Conservation (phyloP, 2,329 filamentous ascomycete species). For the Fusarium camptoceras region DNA sequence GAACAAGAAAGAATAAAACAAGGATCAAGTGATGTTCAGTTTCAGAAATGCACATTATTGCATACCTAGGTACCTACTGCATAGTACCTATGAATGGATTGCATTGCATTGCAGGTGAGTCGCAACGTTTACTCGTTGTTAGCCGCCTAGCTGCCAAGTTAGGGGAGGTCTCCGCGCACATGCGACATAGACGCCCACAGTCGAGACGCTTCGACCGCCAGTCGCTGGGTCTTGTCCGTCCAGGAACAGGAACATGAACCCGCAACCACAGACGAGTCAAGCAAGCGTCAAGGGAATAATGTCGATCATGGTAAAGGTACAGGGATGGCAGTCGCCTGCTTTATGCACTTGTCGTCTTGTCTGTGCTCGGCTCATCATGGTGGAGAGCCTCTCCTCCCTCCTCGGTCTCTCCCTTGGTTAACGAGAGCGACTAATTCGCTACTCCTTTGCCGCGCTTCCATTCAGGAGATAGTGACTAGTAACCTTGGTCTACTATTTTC, state of each 20-base stretch:
- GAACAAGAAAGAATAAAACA: not conserved
- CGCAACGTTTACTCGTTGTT: slow-evolving; percentile 4
- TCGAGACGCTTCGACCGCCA: slow-evolving; percentile 41
- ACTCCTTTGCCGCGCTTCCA: slow-evolving; percentile 34
- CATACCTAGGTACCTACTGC: not conserved
- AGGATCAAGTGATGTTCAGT: not conserved
- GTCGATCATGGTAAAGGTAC: slow-evolving; percentile 15
- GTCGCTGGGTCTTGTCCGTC: slow-evolving; percentile 19
- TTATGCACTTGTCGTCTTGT: slow-evolving; percentile 2
- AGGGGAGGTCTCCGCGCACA: slow-evolving; percentile 31
- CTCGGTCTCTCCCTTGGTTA: slow-evolving; percentile 12
- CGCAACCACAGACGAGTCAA: slow-evolving; percentile 1
- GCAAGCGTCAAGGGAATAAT: slow-evolving; percentile 25
- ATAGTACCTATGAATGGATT: slow-evolving; percentile 1
- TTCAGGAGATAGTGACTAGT: slow-evolving; percentile 26
- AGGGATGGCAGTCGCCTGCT: slow-evolving; percentile 27
- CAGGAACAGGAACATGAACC: not conserved
- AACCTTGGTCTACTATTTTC: slow-evolving; percentile 13
- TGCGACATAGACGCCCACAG: slow-evolving; percentile 42
- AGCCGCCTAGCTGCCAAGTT: slow-evolving; percentile 26
- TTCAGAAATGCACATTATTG: not conserved
- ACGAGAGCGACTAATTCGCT: slow-evolving; percentile 35
- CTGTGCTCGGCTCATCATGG: not conserved
- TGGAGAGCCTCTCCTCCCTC: slow-evolving; percentile 5
- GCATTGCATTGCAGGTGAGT: not conserved